Conservation (phyloP, 225 moss, liverwort and hornwort genomes). For the Bryoerythrophyllum caledonicum region DNA sequence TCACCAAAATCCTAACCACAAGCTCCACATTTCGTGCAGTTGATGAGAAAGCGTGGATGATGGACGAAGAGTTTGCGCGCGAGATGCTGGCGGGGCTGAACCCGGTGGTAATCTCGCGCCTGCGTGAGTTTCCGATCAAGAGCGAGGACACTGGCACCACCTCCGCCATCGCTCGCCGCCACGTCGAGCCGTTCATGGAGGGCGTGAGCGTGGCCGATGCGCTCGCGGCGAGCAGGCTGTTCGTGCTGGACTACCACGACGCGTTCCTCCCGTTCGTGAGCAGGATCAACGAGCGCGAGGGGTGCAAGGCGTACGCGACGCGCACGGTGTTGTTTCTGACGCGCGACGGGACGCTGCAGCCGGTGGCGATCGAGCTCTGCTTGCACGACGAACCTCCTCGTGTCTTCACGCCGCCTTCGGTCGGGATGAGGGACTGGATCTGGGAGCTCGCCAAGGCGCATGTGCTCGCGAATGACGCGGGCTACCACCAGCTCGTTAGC, state of each 20-base stretch:
- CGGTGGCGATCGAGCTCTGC: slow-evolving; percentile 67
- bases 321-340: slow-evolving; percentile 61
- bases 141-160: slow-evolving; percentile 26
- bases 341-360: slow-evolving; percentile 51
- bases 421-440: slow-evolving; percentile 54
- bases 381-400: slow-evolving; percentile 17
- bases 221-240: slow-evolving; percentile 48
- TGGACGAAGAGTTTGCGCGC: slow-evolving; percentile 76
- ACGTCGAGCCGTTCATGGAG: slow-evolving; percentile 56
- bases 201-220: slow-evolving; percentile 46
- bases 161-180: slow-evolving; percentile 53
- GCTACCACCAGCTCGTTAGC: slow-evolving; percentile 68
- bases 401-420: slow-evolving; percentile 55
- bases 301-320: slow-evolving; percentile 59
- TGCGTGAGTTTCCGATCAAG: slow-evolving; percentile 58
- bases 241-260: slow-evolving; percentile 62
- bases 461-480: slow-evolving; percentile 63
- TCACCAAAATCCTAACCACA: too few relatives aligned
- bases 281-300: slow-evolving; percentile 50
- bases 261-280: slow-evolving; percentile 56
- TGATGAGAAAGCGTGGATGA: slow-evolving; percentile 69
- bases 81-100: slow-evolving; percentile 75
- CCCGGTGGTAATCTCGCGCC: slow-evolving; percentile 51
- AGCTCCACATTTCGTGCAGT: slow-evolving; percentile 29
- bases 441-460: slow-evolving; percentile 75